Evolutionary conservation across 2,329 filamentous ascomycete species (phyloP), one percentile per base, ranked within the genome.

Genomic region (Plenodomus lindquistii): DNA sequence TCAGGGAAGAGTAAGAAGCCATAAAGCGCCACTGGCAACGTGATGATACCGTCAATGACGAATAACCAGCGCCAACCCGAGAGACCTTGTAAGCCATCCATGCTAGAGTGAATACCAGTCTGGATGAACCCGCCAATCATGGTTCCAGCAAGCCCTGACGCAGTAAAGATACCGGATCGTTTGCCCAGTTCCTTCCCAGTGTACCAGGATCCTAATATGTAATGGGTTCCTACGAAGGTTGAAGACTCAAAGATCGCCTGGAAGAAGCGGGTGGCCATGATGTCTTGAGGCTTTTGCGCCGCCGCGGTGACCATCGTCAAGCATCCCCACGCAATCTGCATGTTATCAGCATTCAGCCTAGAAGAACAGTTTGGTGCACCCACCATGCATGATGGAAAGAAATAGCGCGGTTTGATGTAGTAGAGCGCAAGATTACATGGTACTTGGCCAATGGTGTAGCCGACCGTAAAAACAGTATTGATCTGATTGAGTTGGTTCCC

Each of bases 41-140:
- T 84, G 50, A 85, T 80, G 10, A 83, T 63, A 2, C 80, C 80
- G 52, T 84, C 81, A 31, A 82, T 75, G 15, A 71, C 61, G 19
- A 59, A 64, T 1, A 73, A 50, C 69, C 71, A 73, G n/a, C 81
- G 71, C 83, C 83, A 86, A 3, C 80, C 81, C 4, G 73, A 70
- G 2, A 84, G 70, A 1, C 81, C 80, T 40, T 70, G 63, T 4
- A 75, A 63, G 1, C 80, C 79, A 47, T 84, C 57, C 49, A 78
- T 67, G 29, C 66, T 73, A 1, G 57, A 67, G 45, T 75, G 71
- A 34, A 77, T 75, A 7, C 80, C 81, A 0, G 79, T 81, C 62
- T 85, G 82, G 46, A 87, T 79, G 64, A 85, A 84, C 1, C 84
- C 84, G 11, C 80, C 79, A 42, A 86, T 82, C 77, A 86, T 81